Evolutionary conservation across 2,329 filamentous ascomycete genomes (phyloP).

Genomic region (Triangularia setosa): DNA sequence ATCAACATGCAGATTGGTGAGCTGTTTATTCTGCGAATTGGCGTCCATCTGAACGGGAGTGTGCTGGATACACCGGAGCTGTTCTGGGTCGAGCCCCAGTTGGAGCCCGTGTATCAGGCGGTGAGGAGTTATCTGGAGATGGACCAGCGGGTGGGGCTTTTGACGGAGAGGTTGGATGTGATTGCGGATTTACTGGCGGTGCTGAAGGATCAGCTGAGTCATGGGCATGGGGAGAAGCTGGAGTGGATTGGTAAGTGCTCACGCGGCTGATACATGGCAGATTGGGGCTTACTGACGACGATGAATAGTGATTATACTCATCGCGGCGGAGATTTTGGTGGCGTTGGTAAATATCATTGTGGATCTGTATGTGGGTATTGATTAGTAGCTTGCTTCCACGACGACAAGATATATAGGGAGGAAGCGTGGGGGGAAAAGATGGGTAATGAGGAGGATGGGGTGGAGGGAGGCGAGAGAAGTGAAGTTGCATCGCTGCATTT

Average conservation of each 20-base stretch:
- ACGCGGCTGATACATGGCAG: neutral
- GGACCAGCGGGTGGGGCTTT: constrained; percentile 85
- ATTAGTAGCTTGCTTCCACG: constrained; percentile 13
- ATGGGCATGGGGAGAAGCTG: constrained; percentile 84
- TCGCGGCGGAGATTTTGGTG: constrained; percentile 91
- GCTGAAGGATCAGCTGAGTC: constrained; percentile 90
- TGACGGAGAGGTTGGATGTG: constrained; percentile 87
- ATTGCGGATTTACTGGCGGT: constrained; percentile 91
- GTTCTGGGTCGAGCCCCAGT: constrained; percentile 96
- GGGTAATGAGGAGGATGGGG: neutral
- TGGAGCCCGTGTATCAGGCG: constrained; percentile 94
- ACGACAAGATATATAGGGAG: neutral
- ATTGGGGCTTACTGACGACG: neutral
- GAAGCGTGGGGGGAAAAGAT: neutral
- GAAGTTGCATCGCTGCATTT: neutral
- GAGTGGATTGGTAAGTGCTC: constrained; percentile 76
- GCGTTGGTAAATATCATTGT: constrained; percentile 93
- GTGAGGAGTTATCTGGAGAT: constrained; percentile 96
- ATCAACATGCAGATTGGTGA: constrained; percentile 99
- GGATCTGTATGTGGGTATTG: constrained; percentile 68
- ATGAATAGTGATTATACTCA: constrained; percentile 80
- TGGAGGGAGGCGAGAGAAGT: neutral
- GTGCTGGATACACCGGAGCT: constrained; percentile 95
- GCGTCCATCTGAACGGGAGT: constrained; percentile 94
- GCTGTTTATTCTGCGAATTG: constrained; percentile 95